Evolutionary conservation across 2,329 filamentous ascomycete species (phyloP), one percentile per base, ranked within the genome.

Genomic region (Trichoderma endophyticum): DNA sequence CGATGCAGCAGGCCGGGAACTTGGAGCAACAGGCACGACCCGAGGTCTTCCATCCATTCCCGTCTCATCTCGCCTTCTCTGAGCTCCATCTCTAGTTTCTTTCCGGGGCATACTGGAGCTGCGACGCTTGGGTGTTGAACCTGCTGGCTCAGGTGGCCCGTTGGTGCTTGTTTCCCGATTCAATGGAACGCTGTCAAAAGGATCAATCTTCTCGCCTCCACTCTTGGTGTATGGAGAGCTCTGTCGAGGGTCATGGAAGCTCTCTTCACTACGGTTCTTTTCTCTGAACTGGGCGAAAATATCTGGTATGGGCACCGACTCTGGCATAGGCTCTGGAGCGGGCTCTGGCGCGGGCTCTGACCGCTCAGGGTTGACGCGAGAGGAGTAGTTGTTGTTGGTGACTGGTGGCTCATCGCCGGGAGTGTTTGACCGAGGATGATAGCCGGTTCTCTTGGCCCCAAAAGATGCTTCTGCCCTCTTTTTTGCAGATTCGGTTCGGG

Each of bases 191-290:
- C 83, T 84, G 59, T 88, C 87, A 72, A 88, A 89, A 0, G 87
- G 84, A 60, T 89, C 86, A 5, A 87, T 86, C 79, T 86, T 90
- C 77, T 91, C 89, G 39, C 89, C 88, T 14, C 86, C 84, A 36
- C 86, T 83, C 1, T 83, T 84, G 56, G 84, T 83, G 76, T 90
- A 91, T 0, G 88, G 88, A 6, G 86, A 87, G 75, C 87, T 87
- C 70, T 88, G 83, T n/a, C 88, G 84, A n/a, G 79, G 78, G 72
- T 89, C 86, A 56, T 81, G 71, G 57, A 81, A 82, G 1, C 79
- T 79, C 5, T 85, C 83, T 51, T 70, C 61, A 32, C 39, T 26
- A 24, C 24, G 36, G 14, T 36, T 59, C 51, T 73, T 74, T 2
- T 81, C 78, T 75, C 83, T 82, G 72, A 88, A 87, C 65, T 84